Base-by-base conservation (phyloP, 192 early-diverging fungal genomes). In the Backusella westeae region DNA sequence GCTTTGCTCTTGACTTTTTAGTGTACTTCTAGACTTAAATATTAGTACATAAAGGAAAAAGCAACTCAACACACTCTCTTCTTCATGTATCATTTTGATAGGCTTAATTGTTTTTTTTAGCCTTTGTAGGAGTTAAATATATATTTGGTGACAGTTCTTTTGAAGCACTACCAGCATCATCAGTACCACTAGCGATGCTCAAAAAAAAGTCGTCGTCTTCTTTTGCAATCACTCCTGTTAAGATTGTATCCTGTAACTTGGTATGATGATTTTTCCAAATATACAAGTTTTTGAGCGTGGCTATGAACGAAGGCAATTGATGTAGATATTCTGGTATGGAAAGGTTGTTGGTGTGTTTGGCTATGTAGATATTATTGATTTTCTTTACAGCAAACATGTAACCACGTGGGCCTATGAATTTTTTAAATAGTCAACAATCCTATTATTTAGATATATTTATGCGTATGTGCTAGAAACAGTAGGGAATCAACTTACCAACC, bases 31-130 rank as follows among this genome's bases (percentile, higher is more conserved):
- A 53, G 52, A 53, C 52, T 53, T 53, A 53, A 53, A 53, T 23
- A 53, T 53, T 69, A n/a, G 39, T 26, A 75, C 66, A 41, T 69
- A 44, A 46, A 69, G 74, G 67, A 75, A 65, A 75, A 75, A 69
- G 34, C 52, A 69, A 69, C 67, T 69, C 67, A 69, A 69, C 67
- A 69, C 36, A 69, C 67, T 69, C 34, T 69, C 67, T 69, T 69
- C 67, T 69, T 69, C 67, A 19, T 69, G 67, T 69, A 69, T 36
- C 67, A 69, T 69, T 69, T 69, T 69, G 67, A 69, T 69, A 69
- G 67, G 67, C 67, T 69, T 69, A 69, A 69, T 69, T 69, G 67
- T 69, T 69, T 69, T 69, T 34, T 69, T 69, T 69, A 69, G 67
- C n/a, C 67, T 69, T 69, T 69, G 67, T 69, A 69, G 67, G 67